Evolutionary conservation across 768 basidiomycete genomes (phyloP).

Genomic region (Roridomyces roridus): DNA sequence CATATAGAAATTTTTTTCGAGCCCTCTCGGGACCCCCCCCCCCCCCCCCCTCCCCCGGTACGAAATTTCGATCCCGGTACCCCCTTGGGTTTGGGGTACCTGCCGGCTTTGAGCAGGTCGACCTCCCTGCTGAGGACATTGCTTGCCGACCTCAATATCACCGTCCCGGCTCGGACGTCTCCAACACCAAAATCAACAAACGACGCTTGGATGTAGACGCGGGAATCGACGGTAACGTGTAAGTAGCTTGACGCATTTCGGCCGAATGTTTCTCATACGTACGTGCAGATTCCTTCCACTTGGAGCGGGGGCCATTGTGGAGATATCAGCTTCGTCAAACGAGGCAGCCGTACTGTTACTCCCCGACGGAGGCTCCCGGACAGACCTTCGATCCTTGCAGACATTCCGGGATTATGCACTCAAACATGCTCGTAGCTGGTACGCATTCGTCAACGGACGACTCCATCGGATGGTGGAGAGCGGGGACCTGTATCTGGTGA

Average conservation of each 20-base stretch:
- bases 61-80: no score
- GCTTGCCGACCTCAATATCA: not conserved
- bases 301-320: not conserved
- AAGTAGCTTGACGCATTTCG: no score
- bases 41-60: no score
- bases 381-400: not conserved
- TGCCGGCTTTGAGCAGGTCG: slow-evolving; percentile 8
- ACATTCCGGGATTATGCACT: slow-evolving; percentile 9
- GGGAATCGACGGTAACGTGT: not conserved
- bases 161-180: slow-evolving; percentile 5
- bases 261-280: no score
- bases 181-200: slow-evolving; percentile 2
- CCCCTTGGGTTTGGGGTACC: slow-evolving; percentile 14
- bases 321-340: slow-evolving; percentile 8
- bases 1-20: no score
- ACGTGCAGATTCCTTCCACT: not conserved
- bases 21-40: no score
- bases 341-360: slow-evolving; percentile 13
- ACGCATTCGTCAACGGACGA: slow-evolving; percentile 8
- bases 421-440: slow-evolving; percentile 13
- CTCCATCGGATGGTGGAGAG: not conserved
- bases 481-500: slow-evolving; percentile 11
- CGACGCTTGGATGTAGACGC: slow-evolving; percentile 1
- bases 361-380: slow-evolving; percentile 16
- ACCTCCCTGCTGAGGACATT: not conserved